Conservation (phyloP, 805 yeast genomes). For the Schwanniomyces occidentalis region DNA sequence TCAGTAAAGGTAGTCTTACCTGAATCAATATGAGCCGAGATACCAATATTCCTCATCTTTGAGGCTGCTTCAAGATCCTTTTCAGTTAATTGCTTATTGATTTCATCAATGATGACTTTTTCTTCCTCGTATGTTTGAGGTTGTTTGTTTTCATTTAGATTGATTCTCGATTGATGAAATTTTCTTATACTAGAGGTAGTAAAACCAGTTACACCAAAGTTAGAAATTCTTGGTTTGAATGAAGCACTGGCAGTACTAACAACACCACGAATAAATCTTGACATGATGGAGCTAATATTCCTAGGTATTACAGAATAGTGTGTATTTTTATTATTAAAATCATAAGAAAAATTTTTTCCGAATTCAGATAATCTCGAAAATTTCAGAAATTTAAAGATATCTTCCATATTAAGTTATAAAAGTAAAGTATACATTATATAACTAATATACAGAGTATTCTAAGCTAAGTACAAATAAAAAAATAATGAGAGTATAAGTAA, state of each 20-base stretch:
- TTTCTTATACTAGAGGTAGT: conserved; percentile 1
- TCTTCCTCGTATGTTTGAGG: conserved; percentile 69
- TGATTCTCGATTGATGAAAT: conserved; percentile 6
- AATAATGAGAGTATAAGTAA: no score
- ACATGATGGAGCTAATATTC: no score
- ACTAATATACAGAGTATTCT: no score
- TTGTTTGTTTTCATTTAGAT: conserved; percentile 11
- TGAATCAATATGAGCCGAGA: conserved; percentile 96
- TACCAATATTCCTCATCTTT: conserved; percentile 89
- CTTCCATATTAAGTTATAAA: no score
- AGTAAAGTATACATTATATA: no score
- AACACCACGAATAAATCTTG: conserved; percentile 7
- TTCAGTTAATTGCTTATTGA: conserved; percentile 47
- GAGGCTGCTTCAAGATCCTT: conserved; percentile 52
- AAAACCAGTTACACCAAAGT: background rate
- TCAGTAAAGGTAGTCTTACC: conserved; percentile 98
- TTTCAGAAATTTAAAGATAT: no score
- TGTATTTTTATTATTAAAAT: no score
- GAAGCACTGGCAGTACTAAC: conserved; percentile 3
- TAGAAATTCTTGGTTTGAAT: conserved; percentile 2
- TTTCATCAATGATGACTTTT: conserved; percentile 62
- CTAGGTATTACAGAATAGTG: no score
- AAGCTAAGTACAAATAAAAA: no score
- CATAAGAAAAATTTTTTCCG: no score
- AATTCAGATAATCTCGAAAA: no score